phyloP scores from a whole-genome alignment of 2,329 filamentous ascomycete genomes.

The Colletotrichum costaricense region DNA sequence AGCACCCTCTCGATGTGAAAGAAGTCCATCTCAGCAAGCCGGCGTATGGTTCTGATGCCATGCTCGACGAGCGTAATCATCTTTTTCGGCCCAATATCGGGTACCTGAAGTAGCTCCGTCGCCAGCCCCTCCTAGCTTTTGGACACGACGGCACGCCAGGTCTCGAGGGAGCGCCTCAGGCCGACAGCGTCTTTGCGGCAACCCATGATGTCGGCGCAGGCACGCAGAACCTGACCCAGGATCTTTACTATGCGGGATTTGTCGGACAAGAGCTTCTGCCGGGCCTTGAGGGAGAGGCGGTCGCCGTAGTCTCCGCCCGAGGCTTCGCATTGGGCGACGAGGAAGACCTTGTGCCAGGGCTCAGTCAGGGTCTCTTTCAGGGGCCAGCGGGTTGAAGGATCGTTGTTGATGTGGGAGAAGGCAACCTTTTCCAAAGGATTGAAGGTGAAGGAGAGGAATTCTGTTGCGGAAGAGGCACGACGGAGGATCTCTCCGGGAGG shows the following conservation, averaged over 20 bases:
- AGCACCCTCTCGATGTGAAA: constrained; percentile 81
- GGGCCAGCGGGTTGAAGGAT: constrained; percentile 51
- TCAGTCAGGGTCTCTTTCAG: constrained; percentile 59
- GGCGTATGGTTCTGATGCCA: constrained; percentile 77
- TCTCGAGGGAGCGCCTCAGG: constrained; percentile 76
- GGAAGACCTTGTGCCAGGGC: constrained; percentile 78
- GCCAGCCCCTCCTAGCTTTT: constrained; percentile 78
- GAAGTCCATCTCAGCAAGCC: constrained; percentile 74
- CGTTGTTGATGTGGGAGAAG: constrained; percentile 52
- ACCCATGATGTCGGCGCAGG: constrained; percentile 52
- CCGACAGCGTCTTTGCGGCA: constrained; percentile 70
- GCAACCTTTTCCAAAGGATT: constrained; percentile 48
- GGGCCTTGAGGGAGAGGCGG: constrained; percentile 50
- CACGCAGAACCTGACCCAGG: constrained; percentile 49
- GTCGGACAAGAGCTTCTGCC: constrained; percentile 48
- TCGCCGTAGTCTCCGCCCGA: constrained; percentile 66
- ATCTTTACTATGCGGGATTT: constrained; percentile 45
- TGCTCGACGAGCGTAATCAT: constrained; percentile 78
- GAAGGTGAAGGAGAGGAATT: constrained; percentile 51
- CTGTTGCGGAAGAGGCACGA: constrained; percentile 50
- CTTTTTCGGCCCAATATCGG: constrained; percentile 79
- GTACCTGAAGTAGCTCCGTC: constrained; percentile 85
- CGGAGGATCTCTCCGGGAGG: constrained; percentile 46
- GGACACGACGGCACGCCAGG: constrained; percentile 81
- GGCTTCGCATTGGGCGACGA: constrained; percentile 76